Conservation (phyloP, 2,329 filamentous ascomycete genomes). For the Hymenoscyphus linearis region DNA sequence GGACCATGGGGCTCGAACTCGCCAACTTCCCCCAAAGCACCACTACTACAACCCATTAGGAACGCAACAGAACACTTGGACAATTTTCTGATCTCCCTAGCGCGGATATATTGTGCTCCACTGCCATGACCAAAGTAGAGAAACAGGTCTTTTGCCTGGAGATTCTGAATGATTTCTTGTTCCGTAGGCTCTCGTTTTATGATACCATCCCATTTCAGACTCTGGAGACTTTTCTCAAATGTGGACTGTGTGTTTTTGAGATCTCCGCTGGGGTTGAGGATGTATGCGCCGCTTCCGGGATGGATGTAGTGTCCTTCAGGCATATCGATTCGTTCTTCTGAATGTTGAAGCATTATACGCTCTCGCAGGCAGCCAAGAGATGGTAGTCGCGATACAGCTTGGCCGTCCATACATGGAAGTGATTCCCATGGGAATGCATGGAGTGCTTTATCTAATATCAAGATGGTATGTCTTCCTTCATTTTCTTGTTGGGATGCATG, state of each 20-base stretch:
- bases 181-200: slow-evolving; percentile 68
- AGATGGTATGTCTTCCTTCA: slow-evolving; percentile 65
- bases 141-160: slow-evolving; percentile 65
- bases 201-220: slow-evolving; percentile 67
- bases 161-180: slow-evolving; percentile 64
- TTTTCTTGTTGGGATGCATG: slow-evolving; percentile 32
- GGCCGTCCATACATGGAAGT: slow-evolving; percentile 72
- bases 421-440: slow-evolving; percentile 97
- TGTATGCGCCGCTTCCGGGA: slow-evolving; percentile 59
- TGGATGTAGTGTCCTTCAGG: slow-evolving; percentile 51
- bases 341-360: slow-evolving; percentile 49
- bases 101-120: slow-evolving; percentile 88
- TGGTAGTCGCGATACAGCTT: slow-evolving; percentile 80
- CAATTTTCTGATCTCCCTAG: slow-evolving; percentile 73
- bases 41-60: slow-evolving; percentile 92
- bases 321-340: slow-evolving; percentile 8
- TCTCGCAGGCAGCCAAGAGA: slow-evolving; percentile 78
- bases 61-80: slow-evolving; percentile 75
- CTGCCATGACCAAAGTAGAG: slow-evolving; percentile 97
- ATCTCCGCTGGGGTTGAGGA: slow-evolving; percentile 86
- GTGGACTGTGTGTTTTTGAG: slow-evolving; percentile 72
- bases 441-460: slow-evolving; percentile 86
- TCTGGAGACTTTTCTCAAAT: slow-evolving; percentile 62
- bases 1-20: slow-evolving; percentile 90
- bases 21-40: slow-evolving; percentile 71